Percentiles rank a stretch among this genome's conserved stretches.
These are phyloP conservation scores for Heliamphora exappendiculata DNA, from an alignment of 148 eudicot genomes.

Conservation along the genomic window DNA sequence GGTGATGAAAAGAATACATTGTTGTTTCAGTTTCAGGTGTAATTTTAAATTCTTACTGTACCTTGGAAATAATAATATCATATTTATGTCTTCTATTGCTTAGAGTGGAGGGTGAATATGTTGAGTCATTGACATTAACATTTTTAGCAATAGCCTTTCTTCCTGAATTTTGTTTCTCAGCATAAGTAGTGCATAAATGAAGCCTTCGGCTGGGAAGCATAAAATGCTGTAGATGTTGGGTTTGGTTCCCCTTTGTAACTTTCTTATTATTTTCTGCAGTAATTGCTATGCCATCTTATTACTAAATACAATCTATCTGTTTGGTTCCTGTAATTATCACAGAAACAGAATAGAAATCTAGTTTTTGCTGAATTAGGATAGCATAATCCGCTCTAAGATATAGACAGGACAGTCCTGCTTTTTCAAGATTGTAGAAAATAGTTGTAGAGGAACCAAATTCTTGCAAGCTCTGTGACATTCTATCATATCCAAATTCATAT, in stretches of 20 bases:
- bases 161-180: neutral
- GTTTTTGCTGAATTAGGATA: neutral
- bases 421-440: neutral
- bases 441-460: neutral
- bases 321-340: neutral
- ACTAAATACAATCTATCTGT: neutral
- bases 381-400: neutral
- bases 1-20: neutral
- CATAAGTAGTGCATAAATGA: neutral
- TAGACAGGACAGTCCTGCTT: neutral
- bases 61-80: neutral
- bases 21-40: neutral
- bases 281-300: neutral
- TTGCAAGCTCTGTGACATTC: constrained; percentile 2
- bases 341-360: neutral
- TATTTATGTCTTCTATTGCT: neutral
- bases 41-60: neutral
- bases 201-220: neutral
- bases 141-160: neutral
- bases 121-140: neutral
- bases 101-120: neutral
- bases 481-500: neutral
- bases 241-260: neutral
- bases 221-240: neutral
- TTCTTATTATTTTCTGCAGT: neutral